Conservation (phyloP, 75 land plant genomes). For the Cunninghamia lanceolata region DNA sequence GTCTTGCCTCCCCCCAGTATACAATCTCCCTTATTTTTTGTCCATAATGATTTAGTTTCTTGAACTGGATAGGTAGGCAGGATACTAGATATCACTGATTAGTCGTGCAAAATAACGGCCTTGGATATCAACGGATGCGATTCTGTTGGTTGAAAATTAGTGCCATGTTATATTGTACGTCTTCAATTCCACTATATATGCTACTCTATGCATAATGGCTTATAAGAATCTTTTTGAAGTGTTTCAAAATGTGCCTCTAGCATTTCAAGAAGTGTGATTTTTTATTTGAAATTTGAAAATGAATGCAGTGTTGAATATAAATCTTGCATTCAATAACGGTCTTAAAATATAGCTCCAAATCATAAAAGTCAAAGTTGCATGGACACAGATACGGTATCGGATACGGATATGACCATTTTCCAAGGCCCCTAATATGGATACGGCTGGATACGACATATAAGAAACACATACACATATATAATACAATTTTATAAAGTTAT, state of each 20-base stretch:
- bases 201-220: neutral
- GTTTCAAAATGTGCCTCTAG: neutral
- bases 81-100: neutral
- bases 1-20: neutral
- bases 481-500: too few relatives aligned
- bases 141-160: neutral
- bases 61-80: neutral
- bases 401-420: too few relatives aligned
- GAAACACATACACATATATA: too few relatives aligned
- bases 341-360: neutral
- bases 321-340: neutral
- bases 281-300: neutral
- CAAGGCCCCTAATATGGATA: too few relatives aligned
- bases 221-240: neutral
- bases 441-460: too few relatives aligned
- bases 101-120: neutral
- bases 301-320: neutral
- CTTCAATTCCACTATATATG: neutral
- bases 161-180: neutral
- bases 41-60: neutral
- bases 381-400: too few relatives aligned
- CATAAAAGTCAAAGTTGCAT: neutral
- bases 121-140: neutral
- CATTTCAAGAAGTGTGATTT: neutral
- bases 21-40: neutral